A percentile compares a stretch with the other conserved stretches of the same genome.
phyloP scores from a whole-genome alignment of 306 rosid genomes.

The Malus sylvestris region DNA sequence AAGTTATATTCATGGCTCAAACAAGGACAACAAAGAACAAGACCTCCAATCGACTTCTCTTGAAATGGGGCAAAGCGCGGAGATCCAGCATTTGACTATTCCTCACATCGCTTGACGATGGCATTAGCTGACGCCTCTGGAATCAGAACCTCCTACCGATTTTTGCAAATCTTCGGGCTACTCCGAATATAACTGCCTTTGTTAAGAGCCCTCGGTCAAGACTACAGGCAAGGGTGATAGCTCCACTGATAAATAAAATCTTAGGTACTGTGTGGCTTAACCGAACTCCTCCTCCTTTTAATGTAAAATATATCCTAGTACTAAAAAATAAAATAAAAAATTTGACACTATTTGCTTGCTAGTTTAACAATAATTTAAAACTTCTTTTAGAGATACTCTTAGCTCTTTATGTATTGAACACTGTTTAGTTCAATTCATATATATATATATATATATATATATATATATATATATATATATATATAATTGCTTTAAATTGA shows the following conservation, averaged over 20 bases:
- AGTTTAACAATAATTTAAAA: too few species aligned
- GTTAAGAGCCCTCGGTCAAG: conserved; percentile 86
- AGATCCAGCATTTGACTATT: conserved; percentile 21
- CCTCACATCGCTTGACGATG: conserved; percentile 22
- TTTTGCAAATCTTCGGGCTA: conserved; percentile 76
- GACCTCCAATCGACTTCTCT: conserved; percentile 20
- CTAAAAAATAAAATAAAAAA: too few species aligned
- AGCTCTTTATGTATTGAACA: too few species aligned
- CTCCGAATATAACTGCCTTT: conserved; percentile 83
- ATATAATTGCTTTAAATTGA: too few species aligned
- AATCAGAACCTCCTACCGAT: conserved; percentile 67
- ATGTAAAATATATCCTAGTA: too few species aligned
- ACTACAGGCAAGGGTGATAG: conserved; percentile 68
- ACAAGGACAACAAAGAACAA: conserved; percentile 32
- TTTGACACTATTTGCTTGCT: too few species aligned
- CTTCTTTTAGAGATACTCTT: too few species aligned
- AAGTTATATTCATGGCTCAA: conserved; percentile 26
- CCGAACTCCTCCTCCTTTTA: too few species aligned
- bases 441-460: too few species aligned
- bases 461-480: too few species aligned
- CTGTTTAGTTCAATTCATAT: too few species aligned
- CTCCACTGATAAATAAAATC: conserved; percentile 76
- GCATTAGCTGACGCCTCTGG: conserved; percentile 18
- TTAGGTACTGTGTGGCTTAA: conserved; percentile 39
- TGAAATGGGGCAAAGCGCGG: conserved; percentile 16